Evolutionary conservation across 169 alveolate genomes (phyloP), one percentile per base, ranked within the genome.

Genomic region (Cryptosporidium parvum): DNA sequence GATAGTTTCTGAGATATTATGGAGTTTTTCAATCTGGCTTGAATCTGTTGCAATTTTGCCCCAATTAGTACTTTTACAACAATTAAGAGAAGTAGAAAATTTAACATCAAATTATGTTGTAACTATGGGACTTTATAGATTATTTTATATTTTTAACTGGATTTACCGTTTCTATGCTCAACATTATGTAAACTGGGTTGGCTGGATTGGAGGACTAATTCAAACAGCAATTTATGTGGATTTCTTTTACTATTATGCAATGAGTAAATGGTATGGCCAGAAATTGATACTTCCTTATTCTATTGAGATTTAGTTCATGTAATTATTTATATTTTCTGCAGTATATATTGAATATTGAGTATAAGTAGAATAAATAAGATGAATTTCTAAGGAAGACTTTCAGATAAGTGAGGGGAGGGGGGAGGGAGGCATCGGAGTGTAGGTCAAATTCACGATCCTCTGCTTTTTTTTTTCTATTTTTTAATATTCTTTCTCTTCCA

Each of bases 31-130:
- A 70, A 95, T 97, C 37, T 97, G 99, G 99, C 95, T 98, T 52
- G 99, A 98, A 94, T 92, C 98, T 53, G 98, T 98, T 1, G 98
- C 99, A 48, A 97, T 97, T 84, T 85, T 98, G 39, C 99, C 99
- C 21, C 99, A 98, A 93, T 92, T 97, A 53, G 93, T 96, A 14
- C 95, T 98, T 92, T 93, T 98, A 65, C 96, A 97, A 85, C 96
- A 96, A 85, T 96, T 96, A 92, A 94, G 98, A 58, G 97, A 96
- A 73, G 98, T 97, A 7, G 99, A 97, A 92, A 96, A 96, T 85
- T 94, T 97, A 70, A 97, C 99, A n/a, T 95, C 99, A 2, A 96
- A 98, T 93, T 98, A 97, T 85, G 98, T 96, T 23, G 98, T 95
- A 44, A 86, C 97, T 5, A 94, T 98, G 95, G 99, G 99, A 16